Base-by-base conservation (phyloP, 768 basidiomycete genomes). In the Mycena metata region DNA sequence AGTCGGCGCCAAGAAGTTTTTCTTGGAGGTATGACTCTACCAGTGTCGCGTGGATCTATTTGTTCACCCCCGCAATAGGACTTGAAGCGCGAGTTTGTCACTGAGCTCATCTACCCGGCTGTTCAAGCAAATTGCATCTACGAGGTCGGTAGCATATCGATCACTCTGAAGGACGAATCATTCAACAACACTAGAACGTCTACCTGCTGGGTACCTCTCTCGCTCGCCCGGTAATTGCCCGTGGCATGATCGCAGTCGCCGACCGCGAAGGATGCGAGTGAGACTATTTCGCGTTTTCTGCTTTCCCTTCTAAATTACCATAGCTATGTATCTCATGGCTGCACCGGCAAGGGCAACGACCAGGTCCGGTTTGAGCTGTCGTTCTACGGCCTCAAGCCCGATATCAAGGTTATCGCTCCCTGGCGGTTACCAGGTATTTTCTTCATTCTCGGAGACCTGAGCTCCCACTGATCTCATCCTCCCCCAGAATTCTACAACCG, bases 321-420 rank as follows among this genome's bases (percentile, higher is more conserved):
- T 24, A 97, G 96, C 80, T 99, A 88, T 77, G 97, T 99, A 69
- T 90, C 97, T 26, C 98, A 99, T 81, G 98, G 98, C 26, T 99
- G 98, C 87, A 99, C 98, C 57, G 98, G 98, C 60, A 99, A 99
- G 85, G 98, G 98, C 60, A 99, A 99, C 80, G 98, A 99, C 80
- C 98, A 99, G 82, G 98, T 99, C 75, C 95, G 98, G 68, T 99
- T 99, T 80, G 98, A 99, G 78, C 91, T 99, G 63, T 96, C 98
- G 0, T 99, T 99, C 85, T 99, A 99, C 81, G 98, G 96, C 63
- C 88, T 99, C 70, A 96, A 98, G 79, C 96, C 98, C 49, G 94
- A 96, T 74, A 98, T 99, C 89, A 98, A 98, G 82, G 96, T 99
- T 75, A 90, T 99, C 76, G 96, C 98, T 17, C 98, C 98, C 54